Percentiles rank a stretch among this genome's conserved stretches.
Conservation (phyloP, 352 stramenopile genomes). For the Globisporangium middletonii region DNA sequence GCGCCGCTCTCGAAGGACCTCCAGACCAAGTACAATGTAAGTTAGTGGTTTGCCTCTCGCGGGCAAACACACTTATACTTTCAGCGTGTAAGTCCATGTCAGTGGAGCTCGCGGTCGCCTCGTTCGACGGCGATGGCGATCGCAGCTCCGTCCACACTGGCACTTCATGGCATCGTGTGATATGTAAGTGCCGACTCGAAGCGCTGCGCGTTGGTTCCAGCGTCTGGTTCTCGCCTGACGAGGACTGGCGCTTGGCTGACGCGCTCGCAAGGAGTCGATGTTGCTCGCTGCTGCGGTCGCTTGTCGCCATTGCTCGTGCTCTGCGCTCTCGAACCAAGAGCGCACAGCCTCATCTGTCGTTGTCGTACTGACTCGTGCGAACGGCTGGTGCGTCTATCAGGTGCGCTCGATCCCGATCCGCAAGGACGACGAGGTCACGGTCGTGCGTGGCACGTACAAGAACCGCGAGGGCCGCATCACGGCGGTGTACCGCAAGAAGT, state of each 20-base stretch:
- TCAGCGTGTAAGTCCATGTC: slow-evolving; percentile 89
- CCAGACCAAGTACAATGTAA: slow-evolving; percentile 99
- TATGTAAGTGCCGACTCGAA: slow-evolving; percentile 63
- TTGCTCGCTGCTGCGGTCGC: not conserved
- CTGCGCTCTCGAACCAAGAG: not conserved
- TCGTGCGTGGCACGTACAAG: slow-evolving; percentile 98
- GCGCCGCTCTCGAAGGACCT: slow-evolving; percentile 98
- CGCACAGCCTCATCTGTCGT: not conserved
- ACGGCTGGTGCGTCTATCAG: slow-evolving; percentile 23
- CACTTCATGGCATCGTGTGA: slow-evolving; percentile 88
- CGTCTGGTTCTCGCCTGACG: no score
- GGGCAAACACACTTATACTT: slow-evolving; percentile 60
- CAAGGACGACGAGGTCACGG: slow-evolving; percentile 99
- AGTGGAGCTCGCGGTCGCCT: slow-evolving; percentile 17
- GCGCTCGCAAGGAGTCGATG: slow-evolving; percentile 1
- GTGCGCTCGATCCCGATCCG: slow-evolving; percentile 98
- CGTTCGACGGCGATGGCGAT: not conserved
- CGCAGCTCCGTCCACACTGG: slow-evolving; percentile 26
- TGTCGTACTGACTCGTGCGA: not conserved
- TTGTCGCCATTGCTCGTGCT: not conserved
- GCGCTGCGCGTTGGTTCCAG: not conserved
- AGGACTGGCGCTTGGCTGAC: no score
- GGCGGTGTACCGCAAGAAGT: slow-evolving; percentile 99
- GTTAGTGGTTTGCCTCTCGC: slow-evolving; percentile 49
- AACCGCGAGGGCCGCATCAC: slow-evolving; percentile 98